These are phyloP conservation scores for Haplosporangium gracile DNA, from an alignment of 192 early-diverging fungal genomes.

Conservation along the genomic window DNA sequence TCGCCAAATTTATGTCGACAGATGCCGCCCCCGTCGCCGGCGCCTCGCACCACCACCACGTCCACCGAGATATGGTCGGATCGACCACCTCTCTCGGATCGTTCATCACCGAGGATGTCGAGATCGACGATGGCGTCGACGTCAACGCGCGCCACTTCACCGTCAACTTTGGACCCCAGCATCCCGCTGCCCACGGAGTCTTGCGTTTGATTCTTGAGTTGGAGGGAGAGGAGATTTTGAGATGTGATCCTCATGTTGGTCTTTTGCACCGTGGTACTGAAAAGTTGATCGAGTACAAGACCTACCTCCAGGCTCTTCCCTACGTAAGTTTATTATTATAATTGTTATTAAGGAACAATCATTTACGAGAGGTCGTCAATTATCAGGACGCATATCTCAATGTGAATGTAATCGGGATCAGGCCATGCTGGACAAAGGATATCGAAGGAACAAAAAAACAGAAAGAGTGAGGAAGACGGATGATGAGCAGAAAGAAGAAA, in stretches of 20 bases:
- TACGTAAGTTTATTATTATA: constrained; percentile 65
- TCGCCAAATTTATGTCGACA: constrained; percentile 33
- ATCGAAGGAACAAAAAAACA: no score
- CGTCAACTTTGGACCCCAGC: constrained; percentile 99
- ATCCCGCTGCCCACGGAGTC: constrained; percentile 98
- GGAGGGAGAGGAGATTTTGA: constrained; percentile 90
- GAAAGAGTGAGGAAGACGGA: no score
- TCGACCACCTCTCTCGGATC: constrained; percentile 32
- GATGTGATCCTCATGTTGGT: constrained; percentile 98
- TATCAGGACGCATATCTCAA: no score
- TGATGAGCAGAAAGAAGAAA: no score
- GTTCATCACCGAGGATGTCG: constrained; percentile 45
- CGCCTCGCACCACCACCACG: constrained; percentile 39
- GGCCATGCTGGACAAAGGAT: neutral
- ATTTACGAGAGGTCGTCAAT: neutral
- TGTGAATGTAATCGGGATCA: neutral
- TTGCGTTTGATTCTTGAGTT: constrained; percentile 95
- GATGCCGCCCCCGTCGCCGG: constrained; percentile 13
- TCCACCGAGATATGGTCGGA: constrained; percentile 24
- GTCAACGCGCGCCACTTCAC: constrained; percentile 80
- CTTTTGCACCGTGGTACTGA: constrained; percentile 98
- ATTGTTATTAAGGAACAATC: neutral
- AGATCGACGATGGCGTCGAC: constrained; percentile 62
- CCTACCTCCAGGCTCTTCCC: constrained; percentile 96
- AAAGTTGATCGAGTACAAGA: constrained; percentile 99